Evolutionary conservation across 2,329 filamentous ascomycete species (phyloP), one percentile per base, ranked within the genome.

Genomic region (Xylariaceae sp.): DNA sequence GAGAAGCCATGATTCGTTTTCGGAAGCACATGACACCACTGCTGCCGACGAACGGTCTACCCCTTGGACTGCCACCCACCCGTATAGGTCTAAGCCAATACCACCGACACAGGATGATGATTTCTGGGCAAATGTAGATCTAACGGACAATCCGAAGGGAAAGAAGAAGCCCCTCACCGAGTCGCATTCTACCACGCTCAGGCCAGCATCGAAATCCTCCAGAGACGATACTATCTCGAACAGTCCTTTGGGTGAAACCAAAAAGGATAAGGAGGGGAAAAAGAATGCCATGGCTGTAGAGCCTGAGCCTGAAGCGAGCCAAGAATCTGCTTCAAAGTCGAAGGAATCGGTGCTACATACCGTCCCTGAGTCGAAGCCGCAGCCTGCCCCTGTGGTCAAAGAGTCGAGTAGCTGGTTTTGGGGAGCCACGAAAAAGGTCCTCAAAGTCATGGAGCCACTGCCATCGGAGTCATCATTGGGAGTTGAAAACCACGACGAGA

Each of bases 401-500:
- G 80, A 82, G 35, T 49, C 57, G 23, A 57, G 58, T 59, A 83
- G 83, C 69, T 79, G 75, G 60, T 79, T 80, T 52, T 85, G 83
- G 77, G 80, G 79, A 37, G 82, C 78, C 55, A 74, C 77, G 9
- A 83, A 83, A 67, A 83, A 83, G 62, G 69, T 59, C 8, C 75
- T 58, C 2, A 75, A 75, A 66, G 72, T 73, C 52, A 11, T 57
- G 51, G 64, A 67, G 13, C 59, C 65, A 23, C 35, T 56, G 11
- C 44, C 53, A 45, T 15, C 57, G n/a, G 55, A 64, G 13, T 54
- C 57, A n/a, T 18, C 44, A 11, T 34, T 54, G 1, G 48, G 18
- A 17, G 34, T 34, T 18, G 57, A 60, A n/a, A 61, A 60, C 35
- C 51, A 56, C n/a, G 37, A 56, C 10, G 63, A 62, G 7, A 54